Evolutionary conservation across 306 rosid species (phyloP), one percentile per base, ranked within the genome.

Genomic region (Prunus padus): DNA sequence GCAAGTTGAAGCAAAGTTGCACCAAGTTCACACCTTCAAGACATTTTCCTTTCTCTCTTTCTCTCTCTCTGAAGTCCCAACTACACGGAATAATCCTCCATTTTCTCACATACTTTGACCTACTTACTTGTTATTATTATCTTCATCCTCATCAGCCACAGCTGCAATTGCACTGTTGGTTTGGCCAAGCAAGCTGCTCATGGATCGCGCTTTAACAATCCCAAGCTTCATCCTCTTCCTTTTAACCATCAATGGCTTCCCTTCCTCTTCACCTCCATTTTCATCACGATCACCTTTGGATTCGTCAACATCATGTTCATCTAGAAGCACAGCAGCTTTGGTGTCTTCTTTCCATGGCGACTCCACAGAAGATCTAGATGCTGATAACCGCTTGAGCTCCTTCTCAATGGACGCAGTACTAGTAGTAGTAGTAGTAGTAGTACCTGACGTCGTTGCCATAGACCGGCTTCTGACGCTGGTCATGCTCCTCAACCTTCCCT

Each of bases 171-270:
- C 73, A 40, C 66, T 49, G 67, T 55, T 86, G 0, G 89, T 78
- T 79, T 89, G 97, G n/a, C 96, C 97, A 46, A 93, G 82, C 79
- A 93, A 89, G 89, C 98, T 93, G 65, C 92, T 93, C 16, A 93
- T 87, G 22, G 98, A 93, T 23, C 98, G 84, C 0, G 98, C 98
- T 81, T 93, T 93, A 49, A 93, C 98, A 77, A 84, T 73, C 63
- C 98, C 97, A 23, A 88, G 92, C 79, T 87, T 87, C 90, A 82
- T 79, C 72, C 73, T 87, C 74, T 81, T 84, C 85, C 69, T 78
- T 9, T 22, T 70, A 42, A 69, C 60, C 67, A 12, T 13, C 76
- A 80, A 50, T 2, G 76, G 71, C 65, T 65, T 71, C 75, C 71
- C 68, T 61, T 44, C 75, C 60, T 75, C 79, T 75, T 79, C 72